Evolutionary conservation across 306 rosid species (phyloP), one percentile per base, ranked within the genome.

Genomic region (Chamaecrista fasciculata): DNA sequence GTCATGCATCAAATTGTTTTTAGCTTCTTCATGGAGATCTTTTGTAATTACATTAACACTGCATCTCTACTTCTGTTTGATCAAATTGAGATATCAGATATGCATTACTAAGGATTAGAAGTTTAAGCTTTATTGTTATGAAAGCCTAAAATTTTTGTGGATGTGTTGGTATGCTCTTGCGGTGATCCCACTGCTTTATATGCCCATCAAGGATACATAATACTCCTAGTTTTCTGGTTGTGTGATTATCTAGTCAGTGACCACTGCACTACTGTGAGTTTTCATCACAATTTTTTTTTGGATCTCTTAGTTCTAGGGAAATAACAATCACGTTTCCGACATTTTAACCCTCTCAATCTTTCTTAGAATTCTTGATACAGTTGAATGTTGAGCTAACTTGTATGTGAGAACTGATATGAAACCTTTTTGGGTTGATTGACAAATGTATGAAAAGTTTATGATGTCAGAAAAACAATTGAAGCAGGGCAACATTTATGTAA

Each of bases 1-100:
- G 48, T n/a, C 44, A 63, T 70, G 62, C 67, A 62, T 42, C 53
- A 11, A 50, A 28, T 29, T 66, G 40, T 50, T 71, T 40, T 51
- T 50, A 26, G 53, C 50, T 72, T 66, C 55, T 67, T 72, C 47
- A 25, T 33, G 33, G 24, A 56, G 44, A 49, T 67, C 46, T 68
- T 56, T 36, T 15, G 46, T 36, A 29, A 56, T n/a, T 19, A 7
- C 39, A 55, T 28, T 62, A 73, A 55, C 50, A 73, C 53, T 46
- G 12, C 57, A 9, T 50, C 6, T 39, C 24, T 57, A 43, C 24
- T 56, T 61, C 39, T 74, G 26, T 64, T 49, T 57, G 43, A 65
- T 60, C 61, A 33, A 64, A 47, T 64, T 50, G 18, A 18, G 18
- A 24, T 1, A 34, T 60, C 8, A n/a, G 40, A n/a, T n/a, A n/a